Conservation (phyloP, 164 flowering plant genomes). For the Umbilicus rupestris region DNA sequence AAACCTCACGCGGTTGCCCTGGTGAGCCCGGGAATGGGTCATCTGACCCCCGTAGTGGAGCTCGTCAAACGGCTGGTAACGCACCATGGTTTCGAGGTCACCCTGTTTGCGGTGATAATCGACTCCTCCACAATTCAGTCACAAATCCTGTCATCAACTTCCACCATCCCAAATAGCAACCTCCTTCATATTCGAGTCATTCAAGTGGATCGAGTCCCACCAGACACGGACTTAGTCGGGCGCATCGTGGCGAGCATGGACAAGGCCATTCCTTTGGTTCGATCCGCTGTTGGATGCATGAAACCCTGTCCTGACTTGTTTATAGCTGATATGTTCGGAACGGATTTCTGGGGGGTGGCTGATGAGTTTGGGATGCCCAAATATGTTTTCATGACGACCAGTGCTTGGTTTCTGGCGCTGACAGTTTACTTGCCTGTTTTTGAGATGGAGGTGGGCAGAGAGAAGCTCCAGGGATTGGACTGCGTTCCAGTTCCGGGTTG, state of each 20-base stretch:
- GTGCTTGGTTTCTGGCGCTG: constrained; percentile 24
- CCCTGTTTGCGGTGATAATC: constrained; percentile 4
- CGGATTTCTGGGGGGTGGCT: constrained; percentile 22
- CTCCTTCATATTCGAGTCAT: constrained; percentile 15
- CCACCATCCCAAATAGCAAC: constrained; percentile 6
- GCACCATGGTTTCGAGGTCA: constrained; percentile 10
- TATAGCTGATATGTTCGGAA: constrained; percentile 30
- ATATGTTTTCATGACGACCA: constrained; percentile 23
- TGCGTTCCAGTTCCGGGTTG: constrained; percentile 33
- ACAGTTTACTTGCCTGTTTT: constrained; percentile 18
- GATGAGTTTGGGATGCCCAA: constrained; percentile 23
- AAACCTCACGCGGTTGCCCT: constrained; percentile 14
- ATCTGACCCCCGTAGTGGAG: constrained; percentile 12
- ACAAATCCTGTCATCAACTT: not conserved
- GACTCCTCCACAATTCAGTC: constrained; percentile 6
- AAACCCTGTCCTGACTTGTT: constrained; percentile 18
- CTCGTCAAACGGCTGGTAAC: constrained; percentile 14
- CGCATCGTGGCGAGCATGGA: constrained; percentile 9
- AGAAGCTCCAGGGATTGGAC: constrained; percentile 17
- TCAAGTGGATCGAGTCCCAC: not conserved
- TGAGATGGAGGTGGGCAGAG: constrained; percentile 14
- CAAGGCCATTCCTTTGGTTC: constrained; percentile 14
- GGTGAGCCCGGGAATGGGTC: constrained; percentile 18
- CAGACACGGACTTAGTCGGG: not conserved
- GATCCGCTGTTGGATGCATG: constrained; percentile 11